Evolutionary conservation across 768 basidiomycete genomes (phyloP).

Genomic region (Termitomyces heimii): DNA sequence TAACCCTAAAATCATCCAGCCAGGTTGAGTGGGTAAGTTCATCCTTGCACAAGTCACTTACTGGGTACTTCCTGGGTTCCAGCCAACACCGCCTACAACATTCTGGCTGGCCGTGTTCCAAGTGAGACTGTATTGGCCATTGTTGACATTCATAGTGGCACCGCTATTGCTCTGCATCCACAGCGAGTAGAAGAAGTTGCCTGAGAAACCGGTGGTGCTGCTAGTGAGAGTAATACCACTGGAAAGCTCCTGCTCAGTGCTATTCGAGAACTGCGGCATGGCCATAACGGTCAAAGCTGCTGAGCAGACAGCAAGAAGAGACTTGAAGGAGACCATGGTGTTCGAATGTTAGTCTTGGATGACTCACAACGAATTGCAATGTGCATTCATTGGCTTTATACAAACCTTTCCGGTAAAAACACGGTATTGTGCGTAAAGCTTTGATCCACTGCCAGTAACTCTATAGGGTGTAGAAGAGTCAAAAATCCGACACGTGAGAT

Average conservation of each 20-base stretch:
- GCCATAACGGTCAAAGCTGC: slow-evolving; percentile 16
- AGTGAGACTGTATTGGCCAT: slow-evolving; percentile 25
- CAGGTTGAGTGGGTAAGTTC: not conserved
- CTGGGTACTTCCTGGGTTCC: slow-evolving; percentile 28
- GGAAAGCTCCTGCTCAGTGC: slow-evolving; percentile 11
- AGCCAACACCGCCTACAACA: slow-evolving; percentile 34
- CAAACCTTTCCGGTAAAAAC: not conserved
- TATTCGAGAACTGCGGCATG: slow-evolving; percentile 10
- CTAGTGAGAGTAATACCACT: not conserved
- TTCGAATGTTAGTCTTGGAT: not conserved
- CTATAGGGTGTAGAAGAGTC: not conserved
- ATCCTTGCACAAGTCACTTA: slow-evolving; percentile 5
- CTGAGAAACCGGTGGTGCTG: slow-evolving; percentile 23
- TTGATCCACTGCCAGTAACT: not conserved
- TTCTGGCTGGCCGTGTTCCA: slow-evolving; percentile 27
- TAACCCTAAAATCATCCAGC: slow-evolving; percentile 18
- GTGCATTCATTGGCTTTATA: not conserved
- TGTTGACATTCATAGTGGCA: slow-evolving; percentile 26
- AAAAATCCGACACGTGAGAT: not conserved
- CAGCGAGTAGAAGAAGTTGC: slow-evolving; percentile 33
- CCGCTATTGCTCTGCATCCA: slow-evolving; percentile 25
- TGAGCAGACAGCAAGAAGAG: slow-evolving; percentile 13
- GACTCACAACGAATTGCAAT: not conserved
- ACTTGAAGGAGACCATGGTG: slow-evolving; percentile 9
- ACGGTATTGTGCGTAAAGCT: not conserved